Conservation (phyloP, 1,284 basidiomycete species). For the Abortiporus biennis region DNA sequence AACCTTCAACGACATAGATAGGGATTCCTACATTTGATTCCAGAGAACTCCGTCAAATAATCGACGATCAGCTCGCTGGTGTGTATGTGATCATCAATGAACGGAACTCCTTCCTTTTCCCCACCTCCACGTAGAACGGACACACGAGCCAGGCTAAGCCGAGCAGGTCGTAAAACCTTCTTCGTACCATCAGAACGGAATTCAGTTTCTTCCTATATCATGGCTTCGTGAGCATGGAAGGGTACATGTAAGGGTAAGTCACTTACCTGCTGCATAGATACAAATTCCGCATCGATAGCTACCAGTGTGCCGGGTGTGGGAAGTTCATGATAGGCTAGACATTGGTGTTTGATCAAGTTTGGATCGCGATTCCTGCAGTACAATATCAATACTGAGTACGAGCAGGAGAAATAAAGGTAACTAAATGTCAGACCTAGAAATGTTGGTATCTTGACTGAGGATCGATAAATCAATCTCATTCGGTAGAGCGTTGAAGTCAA, state of each 20-base stretch:
- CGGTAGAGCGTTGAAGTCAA: constrained; percentile 69
- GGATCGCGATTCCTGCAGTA: constrained; percentile 66
- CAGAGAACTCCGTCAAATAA: constrained; percentile 95
- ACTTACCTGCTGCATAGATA: constrained; percentile 84
- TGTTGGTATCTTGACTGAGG: constrained; percentile 81
- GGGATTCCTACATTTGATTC: constrained; percentile 83
- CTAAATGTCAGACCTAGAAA: constrained; percentile 78
- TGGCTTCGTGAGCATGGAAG: too few species aligned
- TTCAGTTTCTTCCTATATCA: constrained; percentile 83
- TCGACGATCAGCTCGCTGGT: constrained; percentile 94
- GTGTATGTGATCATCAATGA: constrained; percentile 98
- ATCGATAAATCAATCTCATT: constrained; percentile 69
- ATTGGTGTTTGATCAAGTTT: constrained; percentile 71
- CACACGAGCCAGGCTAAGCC: constrained; percentile 90
- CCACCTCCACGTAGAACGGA: constrained; percentile 90
- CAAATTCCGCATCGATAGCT: constrained; percentile 97
- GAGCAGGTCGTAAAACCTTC: constrained; percentile 86
- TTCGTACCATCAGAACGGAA: constrained; percentile 93
- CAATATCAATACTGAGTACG: not conserved
- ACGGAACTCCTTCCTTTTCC: constrained; percentile 73
- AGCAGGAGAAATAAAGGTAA: constrained; percentile 8
- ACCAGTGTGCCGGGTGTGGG: constrained; percentile 85
- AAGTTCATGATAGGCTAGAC: constrained; percentile 70
- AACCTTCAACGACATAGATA: constrained; percentile 1
- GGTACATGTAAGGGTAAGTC: constrained; percentile 1